Base-by-base conservation (phyloP, 805 yeast genomes). In the Kuraishia floccosa region DNA sequence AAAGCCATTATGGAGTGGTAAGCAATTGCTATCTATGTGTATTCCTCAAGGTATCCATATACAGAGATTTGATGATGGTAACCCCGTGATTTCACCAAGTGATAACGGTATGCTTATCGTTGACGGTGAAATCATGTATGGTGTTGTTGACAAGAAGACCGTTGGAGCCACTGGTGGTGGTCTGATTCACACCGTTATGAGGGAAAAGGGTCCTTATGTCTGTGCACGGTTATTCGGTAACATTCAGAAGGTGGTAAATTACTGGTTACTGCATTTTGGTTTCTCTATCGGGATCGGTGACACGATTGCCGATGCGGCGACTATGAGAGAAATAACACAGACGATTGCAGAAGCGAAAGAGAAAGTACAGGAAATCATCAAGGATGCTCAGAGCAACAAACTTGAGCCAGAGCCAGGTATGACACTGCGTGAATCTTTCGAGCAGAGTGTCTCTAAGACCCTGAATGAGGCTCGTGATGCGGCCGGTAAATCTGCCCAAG, bases 221-320 rank as follows among this genome's bases (percentile, higher is more conserved):
- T 85, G 96, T 65, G 91, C 96, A 7, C 79, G 74, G 45, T 68
- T 91, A 49, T 87, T 91, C 49, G 85, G 96, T 52, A 81, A 83
- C 43, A 72, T 89, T 37, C 99, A 91, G 58, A 89, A 86, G 50
- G 93, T 91, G 36, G 96, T 87, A 25, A 91, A 91, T 58, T 91
- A 70, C 56, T 91, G 98, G 99, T 67, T 91, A 37, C 67, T 91
- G 32, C 98, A 93, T 52, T 84, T 83, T 47, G 97, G 98, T 37
- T 91, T 91, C 61, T 89, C 97, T 9, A 93, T 93, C 46, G 99
- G 99, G 71, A 91, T 91, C 58, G 99, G 99, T 67, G 99, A 91
- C 60, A 91, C 98, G 4, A 93, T 91, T 63, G 98, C 98, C 30
- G 98, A 93, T 65, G 74, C 87, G n/a, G 77, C 72, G 19, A 91